These are phyloP conservation scores for Ceratocystis variospora DNA, from an alignment of 2,329 filamentous ascomycete species.

Conservation along the genomic window DNA sequence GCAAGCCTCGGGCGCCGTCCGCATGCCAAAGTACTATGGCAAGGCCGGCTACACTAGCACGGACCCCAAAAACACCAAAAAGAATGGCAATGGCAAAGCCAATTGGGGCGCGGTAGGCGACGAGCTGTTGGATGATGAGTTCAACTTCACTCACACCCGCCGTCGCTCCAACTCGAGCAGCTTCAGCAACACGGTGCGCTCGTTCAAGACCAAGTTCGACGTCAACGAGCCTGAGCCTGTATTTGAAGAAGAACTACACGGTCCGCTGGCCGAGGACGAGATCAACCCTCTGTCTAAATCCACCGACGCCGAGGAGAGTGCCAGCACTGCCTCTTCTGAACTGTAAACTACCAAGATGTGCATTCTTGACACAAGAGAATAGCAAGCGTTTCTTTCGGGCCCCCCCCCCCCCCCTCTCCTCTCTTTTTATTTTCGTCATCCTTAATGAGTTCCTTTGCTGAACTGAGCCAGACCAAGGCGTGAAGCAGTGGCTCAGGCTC, in stretches of 20 bases:
- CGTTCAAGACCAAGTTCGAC: slow-evolving; percentile 97
- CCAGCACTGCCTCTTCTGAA: slow-evolving; percentile 35
- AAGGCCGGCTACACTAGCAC: slow-evolving; percentile 69
- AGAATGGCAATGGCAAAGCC: slow-evolving; percentile 80
- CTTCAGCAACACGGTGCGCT: slow-evolving; percentile 52
- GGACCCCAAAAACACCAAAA: slow-evolving; percentile 81
- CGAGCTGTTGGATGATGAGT: slow-evolving; percentile 70
- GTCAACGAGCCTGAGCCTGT: slow-evolving; percentile 76
- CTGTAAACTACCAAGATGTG: background rate
- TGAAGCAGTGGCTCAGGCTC: background rate
- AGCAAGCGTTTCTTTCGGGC: slow-evolving; percentile 6
- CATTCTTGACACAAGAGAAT: background rate
- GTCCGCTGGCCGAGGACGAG: slow-evolving; percentile 39
- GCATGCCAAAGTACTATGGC: slow-evolving; percentile 82
- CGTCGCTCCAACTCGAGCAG: slow-evolving; percentile 86
- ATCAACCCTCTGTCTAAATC: slow-evolving; percentile 39
- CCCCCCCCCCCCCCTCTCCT: background rate
- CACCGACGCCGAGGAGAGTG: slow-evolving; percentile 45
- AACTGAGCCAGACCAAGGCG: background rate
- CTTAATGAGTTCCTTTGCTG: background rate
- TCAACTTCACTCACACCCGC: slow-evolving; percentile 71
- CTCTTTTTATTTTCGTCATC: slow-evolving; percentile 1
- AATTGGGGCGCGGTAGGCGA: slow-evolving; percentile 84
- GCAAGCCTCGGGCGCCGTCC: slow-evolving; percentile 81
- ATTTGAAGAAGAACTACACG: slow-evolving; percentile 77